Evolutionary conservation across 768 basidiomycete genomes (phyloP), one percentile per base, ranked within the genome.

Genomic region (Tremella fuciformis): DNA sequence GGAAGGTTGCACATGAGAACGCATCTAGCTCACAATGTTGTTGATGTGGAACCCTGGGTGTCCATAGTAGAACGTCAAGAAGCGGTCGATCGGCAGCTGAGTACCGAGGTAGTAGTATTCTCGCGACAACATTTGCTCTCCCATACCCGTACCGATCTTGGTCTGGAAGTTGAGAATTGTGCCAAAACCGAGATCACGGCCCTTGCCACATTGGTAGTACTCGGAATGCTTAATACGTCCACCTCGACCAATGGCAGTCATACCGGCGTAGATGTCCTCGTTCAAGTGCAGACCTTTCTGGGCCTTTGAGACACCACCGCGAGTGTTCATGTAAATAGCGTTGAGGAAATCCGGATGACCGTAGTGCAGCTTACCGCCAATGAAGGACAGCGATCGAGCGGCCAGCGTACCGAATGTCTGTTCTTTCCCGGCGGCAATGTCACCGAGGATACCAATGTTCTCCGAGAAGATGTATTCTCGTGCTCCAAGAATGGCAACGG

Each of bases 71-170:
- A 98, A 99, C 50, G 96, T 99, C 78, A 99, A 80, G 86, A 99
- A 99, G 46, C 96, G 86, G 76, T 99, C 96, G 75, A 98, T 87
- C 38, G 96, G 93, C 53, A 99, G 84, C 75, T 98, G 96, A 21
- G 96, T 99, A 25, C 96, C 96, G 63, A 99, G 79, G 72, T 98
- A 98, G 78, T 99, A 99, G 77, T 99, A 98, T 79, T 98, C 96
- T 63, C 96, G 85, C 79, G 91, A 96, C 71, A 99, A 83, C 90
- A 98, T 91, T 78, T 99, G 96, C 76, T 99, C 96, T 38, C 96
- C 96, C 96, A 99, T 99, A 77, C 96, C 96, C n/a, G 93, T 98
- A 13, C 96, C 94, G 70, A 99, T 93, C 84, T 99, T 99, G 57
- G 96, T 99, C 82, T 91, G 88, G 88, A 99, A 99, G 79, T 99